Conservation (phyloP, 768 basidiomycete genomes). For the Lyophyllum shimeji region DNA sequence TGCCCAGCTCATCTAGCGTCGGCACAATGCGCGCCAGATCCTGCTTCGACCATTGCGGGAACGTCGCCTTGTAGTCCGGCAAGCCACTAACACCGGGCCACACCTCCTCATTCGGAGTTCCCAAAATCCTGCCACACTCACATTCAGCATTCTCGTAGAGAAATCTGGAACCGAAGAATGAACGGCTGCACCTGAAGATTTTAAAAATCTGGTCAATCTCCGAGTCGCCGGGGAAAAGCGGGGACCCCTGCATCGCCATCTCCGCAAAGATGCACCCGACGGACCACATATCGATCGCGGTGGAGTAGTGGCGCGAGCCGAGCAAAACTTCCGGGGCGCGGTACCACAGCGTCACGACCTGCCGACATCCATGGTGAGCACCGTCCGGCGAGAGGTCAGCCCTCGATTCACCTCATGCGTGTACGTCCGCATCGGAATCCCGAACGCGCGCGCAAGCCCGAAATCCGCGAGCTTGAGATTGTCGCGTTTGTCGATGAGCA, state of each 20-base stretch:
- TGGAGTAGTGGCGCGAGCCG: conserved; percentile 94
- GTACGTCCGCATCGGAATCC: conserved; percentile 98
- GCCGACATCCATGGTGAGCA: neutral
- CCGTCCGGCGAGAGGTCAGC: no score
- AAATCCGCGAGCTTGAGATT: conserved; percentile 98
- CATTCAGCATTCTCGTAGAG: neutral
- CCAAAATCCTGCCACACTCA: conserved; percentile 65
- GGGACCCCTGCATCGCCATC: conserved; percentile 90
- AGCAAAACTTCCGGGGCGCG: conserved; percentile 97
- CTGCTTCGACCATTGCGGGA: conserved; percentile 90
- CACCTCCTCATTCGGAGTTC: conserved; percentile 86
- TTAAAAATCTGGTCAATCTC: conserved; percentile 99
- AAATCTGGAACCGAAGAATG: neutral
- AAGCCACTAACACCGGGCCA: conserved; percentile 91
- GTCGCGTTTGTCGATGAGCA: conserved; percentile 85
- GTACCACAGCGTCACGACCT: conserved; percentile 99
- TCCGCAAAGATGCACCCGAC: conserved; percentile 99
- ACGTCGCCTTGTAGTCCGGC: conserved; percentile 95
- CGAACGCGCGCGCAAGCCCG: conserved; percentile 94
- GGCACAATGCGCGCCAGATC: conserved; percentile 68
- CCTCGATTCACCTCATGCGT: conserved; percentile 82
- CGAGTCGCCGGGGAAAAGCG: conserved; percentile 97
- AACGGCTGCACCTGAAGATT: conserved; percentile 78
- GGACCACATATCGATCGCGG: conserved; percentile 99
- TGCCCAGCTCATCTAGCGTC: conserved; percentile 71